Evolutionary conservation across 2,329 filamentous ascomycete genomes (phyloP).

Genomic region (Epichloe gansuensis): DNA sequence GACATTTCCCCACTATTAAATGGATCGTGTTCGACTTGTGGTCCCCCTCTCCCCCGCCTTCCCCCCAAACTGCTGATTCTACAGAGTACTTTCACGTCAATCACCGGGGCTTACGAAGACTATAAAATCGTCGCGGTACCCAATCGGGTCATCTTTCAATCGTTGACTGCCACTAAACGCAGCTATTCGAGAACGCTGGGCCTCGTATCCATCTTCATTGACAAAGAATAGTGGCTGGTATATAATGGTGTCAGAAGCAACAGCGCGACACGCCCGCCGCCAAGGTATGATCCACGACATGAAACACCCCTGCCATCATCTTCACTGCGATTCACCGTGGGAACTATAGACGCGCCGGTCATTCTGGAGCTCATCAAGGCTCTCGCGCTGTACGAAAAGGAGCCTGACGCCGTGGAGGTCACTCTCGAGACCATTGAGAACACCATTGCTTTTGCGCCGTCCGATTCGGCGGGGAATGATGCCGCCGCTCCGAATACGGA

Average conservation of each 20-base stretch:
- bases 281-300: conserved; percentile 34
- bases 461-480: conserved; percentile 29
- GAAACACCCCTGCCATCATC: background rate
- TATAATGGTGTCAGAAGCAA: conserved; percentile 6
- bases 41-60: too few relatives aligned
- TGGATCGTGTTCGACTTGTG: too few relatives aligned
- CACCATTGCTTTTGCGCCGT: conserved; percentile 66
- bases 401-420: conserved; percentile 59
- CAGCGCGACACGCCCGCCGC: conserved; percentile 36
- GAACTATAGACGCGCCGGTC: conserved; percentile 54
- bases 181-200: too few relatives aligned
- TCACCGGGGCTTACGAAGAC: too few relatives aligned
- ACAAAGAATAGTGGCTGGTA: background rate
- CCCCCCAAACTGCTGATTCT: too few relatives aligned
- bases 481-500: conserved; percentile 32
- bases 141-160: too few relatives aligned
- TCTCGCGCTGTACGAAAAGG: conserved; percentile 79
- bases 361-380: conserved; percentile 75
- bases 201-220: too few relatives aligned
- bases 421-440: conserved; percentile 58
- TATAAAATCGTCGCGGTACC: too few relatives aligned
- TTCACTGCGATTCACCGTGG: background rate
- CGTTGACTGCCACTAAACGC: too few relatives aligned
- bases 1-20: too few relatives aligned
- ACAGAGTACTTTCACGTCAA: too few relatives aligned